phyloP scores from a whole-genome alignment of 2,329 filamentous ascomycete species.

The Endocalyx cinctus region DNA sequence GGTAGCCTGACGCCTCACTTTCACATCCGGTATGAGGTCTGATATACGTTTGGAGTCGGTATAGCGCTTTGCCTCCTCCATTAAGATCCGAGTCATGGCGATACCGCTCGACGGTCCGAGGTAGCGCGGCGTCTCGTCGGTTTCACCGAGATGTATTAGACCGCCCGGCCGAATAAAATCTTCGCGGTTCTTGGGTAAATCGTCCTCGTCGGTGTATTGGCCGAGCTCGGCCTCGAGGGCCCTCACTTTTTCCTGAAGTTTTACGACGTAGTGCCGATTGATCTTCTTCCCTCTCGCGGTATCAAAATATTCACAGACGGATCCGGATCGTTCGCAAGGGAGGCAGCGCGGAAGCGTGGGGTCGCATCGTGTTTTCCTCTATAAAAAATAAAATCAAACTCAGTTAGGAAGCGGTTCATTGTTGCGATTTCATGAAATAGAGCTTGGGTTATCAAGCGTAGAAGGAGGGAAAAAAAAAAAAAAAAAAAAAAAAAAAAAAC shows the following conservation, averaged over 20 bases:
- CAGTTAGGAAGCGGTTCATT: too few relatives aligned
- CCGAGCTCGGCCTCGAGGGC: constrained; percentile 77
- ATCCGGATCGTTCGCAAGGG: constrained; percentile 87
- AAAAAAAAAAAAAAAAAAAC: background rate
- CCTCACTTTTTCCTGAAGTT: constrained; percentile 80
- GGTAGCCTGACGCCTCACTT: constrained; percentile 43
- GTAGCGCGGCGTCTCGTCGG: constrained; percentile 82
- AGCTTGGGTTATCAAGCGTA: constrained; percentile 5
- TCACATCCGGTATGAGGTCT: constrained; percentile 77
- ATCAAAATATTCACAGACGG: constrained; percentile 93
- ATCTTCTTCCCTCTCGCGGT: constrained; percentile 81
- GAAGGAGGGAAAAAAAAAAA: constrained; percentile 1
- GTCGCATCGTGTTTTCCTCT: constrained; percentile 97
- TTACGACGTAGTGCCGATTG: constrained; percentile 86
- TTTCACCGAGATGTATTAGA: constrained; percentile 76
- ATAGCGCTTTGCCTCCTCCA: constrained; percentile 94
- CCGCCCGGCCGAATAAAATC: constrained; percentile 84
- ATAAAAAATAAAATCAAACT: too few relatives aligned
- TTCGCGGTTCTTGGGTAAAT: constrained; percentile 67
- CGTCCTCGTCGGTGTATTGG: constrained; percentile 72
- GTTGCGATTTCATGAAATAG: constrained; percentile 3
- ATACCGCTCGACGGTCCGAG: constrained; percentile 93
- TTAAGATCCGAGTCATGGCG: constrained; percentile 87
- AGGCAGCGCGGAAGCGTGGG: constrained; percentile 85
- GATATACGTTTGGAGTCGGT: constrained; percentile 88